phyloP scores from a whole-genome alignment of 257 asterid species.

The Rehmannia glutinosa region DNA sequence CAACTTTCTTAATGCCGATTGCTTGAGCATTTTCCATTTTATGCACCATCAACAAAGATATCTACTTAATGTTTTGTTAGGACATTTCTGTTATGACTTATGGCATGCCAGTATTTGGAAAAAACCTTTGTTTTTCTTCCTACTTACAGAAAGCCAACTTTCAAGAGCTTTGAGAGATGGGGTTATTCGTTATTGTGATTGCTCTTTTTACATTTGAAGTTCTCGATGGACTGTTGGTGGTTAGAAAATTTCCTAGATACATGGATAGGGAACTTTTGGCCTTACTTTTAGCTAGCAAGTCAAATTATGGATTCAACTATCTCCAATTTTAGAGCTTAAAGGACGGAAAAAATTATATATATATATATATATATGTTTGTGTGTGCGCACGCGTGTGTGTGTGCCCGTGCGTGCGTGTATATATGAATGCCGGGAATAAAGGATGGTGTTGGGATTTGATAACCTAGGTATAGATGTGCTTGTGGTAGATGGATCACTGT shows the following conservation, averaged over 20 bases:
- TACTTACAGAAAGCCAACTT: not conserved
- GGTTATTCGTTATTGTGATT: not conserved
- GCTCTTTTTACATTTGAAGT: not conserved
- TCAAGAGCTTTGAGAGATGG: conserved; percentile 13
- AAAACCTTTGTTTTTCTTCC: conserved; percentile 9
- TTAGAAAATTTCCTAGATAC: conserved; percentile 1
- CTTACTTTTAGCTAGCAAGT: conserved; percentile 2
- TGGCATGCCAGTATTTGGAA: not conserved
- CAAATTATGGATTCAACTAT: not conserved
- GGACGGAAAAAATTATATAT: not conserved
- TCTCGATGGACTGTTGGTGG: not conserved
- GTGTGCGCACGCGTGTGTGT: too few species aligned
- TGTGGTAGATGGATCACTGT: not conserved
- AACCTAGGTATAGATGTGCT: not conserved
- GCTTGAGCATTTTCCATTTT: conserved; percentile 6
- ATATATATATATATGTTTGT: not conserved
- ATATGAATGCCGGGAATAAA: not conserved
- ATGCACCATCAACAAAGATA: not conserved
- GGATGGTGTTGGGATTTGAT: not conserved
- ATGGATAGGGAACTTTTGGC: conserved; percentile 1
- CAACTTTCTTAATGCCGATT: not conserved
- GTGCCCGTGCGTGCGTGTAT: too few species aligned
- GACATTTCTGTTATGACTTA: not conserved
- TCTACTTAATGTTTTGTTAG: not conserved
- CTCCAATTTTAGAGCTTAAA: not conserved